Evolutionary conservation across 345 rosid species (phyloP).

Genomic region (Eucalyptus paniculata): DNA sequence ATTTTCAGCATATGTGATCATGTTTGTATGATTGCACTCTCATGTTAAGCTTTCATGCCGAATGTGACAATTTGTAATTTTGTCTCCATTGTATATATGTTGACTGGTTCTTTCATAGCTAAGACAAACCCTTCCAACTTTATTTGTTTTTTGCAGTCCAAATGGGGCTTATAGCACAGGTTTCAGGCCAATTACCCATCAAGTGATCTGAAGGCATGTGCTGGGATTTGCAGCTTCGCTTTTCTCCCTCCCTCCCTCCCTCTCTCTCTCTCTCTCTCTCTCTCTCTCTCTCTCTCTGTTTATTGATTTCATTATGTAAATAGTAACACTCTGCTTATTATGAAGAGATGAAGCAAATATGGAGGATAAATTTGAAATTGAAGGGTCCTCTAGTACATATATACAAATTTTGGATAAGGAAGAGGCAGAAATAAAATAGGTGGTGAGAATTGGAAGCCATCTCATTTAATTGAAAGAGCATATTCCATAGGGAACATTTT

Average conservation of each 20-base stretch:
- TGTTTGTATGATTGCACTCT: background rate
- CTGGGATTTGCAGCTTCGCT: slow-evolving; percentile 5
- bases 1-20: background rate
- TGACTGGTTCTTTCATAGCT: background rate
- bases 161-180: slow-evolving; percentile 97
- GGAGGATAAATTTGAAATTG: background rate
- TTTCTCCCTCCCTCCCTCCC: background rate
- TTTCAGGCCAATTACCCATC: slow-evolving; percentile 89
- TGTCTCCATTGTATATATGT: too few species aligned
- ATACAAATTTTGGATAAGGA: background rate
- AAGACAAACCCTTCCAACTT: background rate
- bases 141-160: slow-evolving; percentile 38
- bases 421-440: background rate
- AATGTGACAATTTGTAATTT: background rate
- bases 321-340: background rate
- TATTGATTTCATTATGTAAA: background rate
- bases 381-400: background rate
- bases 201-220: slow-evolving; percentile 71
- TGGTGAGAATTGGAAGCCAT: background rate
- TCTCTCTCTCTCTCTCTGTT: background rate
- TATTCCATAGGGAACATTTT: background rate
- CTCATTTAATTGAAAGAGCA: background rate
- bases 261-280: background rate
- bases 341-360: background rate
- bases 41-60: background rate